These are phyloP conservation scores for Vitis rupestris DNA, from an alignment of 164 flowering plant genomes.

Conservation along the genomic window DNA sequence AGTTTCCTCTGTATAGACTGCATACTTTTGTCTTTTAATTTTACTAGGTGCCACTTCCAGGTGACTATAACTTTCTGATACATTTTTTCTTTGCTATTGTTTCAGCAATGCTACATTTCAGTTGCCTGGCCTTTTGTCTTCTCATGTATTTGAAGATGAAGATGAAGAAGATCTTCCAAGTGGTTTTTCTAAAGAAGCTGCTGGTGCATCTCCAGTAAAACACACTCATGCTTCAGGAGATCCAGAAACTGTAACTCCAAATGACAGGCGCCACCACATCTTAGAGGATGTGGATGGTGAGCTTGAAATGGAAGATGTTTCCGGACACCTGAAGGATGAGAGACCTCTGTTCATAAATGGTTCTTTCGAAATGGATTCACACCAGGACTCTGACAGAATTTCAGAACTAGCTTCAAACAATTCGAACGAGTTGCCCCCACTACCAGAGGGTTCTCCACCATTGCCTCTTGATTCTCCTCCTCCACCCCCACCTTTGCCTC, in stretches of 20 bases:
- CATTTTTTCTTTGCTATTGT: conserved; percentile 9
- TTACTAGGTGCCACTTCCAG: not conserved
- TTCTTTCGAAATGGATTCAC: conserved; percentile 26
- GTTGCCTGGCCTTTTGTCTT: conserved; percentile 80
- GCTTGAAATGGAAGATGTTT: conserved; percentile 95
- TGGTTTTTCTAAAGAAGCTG: conserved; percentile 35
- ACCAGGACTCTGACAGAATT: conserved; percentile 23
- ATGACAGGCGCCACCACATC: conserved; percentile 67
- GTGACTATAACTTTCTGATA: conserved; percentile 4
- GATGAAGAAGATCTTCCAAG: conserved; percentile 46
- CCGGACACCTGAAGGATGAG: conserved; percentile 59
- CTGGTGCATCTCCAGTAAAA: conserved; percentile 33
- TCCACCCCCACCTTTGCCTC: conserved; percentile 59
- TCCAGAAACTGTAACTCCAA: conserved; percentile 48
- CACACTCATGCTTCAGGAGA: conserved; percentile 28
- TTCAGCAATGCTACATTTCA: conserved; percentile 92
- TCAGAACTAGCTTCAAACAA: conserved; percentile 28
- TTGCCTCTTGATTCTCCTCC: conserved; percentile 67
- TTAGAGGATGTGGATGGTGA: conserved; percentile 88
- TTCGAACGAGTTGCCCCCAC: conserved; percentile 42
- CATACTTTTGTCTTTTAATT: not conserved
- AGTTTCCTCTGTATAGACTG: too few species aligned
- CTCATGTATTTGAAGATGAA: conserved; percentile 75
- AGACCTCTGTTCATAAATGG: conserved; percentile 16
- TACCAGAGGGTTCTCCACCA: conserved; percentile 71